phyloP scores from a whole-genome alignment of 2,329 filamentous ascomycete species.

The Pseudocercospora crystallina region DNA sequence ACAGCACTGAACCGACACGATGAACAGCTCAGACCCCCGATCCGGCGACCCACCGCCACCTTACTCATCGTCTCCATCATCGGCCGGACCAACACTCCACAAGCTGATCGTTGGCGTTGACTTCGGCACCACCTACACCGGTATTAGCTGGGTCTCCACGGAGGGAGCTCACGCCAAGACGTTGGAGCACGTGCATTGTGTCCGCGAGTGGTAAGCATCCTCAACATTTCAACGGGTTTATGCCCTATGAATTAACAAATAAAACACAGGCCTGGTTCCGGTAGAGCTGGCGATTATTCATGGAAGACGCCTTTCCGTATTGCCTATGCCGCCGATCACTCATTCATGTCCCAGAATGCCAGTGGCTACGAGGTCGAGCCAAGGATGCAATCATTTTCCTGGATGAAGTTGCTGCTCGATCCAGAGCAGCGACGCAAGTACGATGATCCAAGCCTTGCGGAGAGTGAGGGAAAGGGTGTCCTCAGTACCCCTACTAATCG shows the following conservation, averaged over 20 bases:
- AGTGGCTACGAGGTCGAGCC: conserved; percentile 12
- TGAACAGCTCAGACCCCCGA: too few relatives aligned
- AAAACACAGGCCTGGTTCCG: conserved; percentile 4
- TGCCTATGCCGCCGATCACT: conserved; percentile 3
- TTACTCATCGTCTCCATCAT: neutral
- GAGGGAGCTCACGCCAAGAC: conserved; percentile 9
- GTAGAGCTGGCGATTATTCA: conserved; percentile 7
- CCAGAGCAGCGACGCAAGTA: conserved; percentile 4
- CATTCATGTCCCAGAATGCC: neutral
- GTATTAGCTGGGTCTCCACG: conserved; percentile 15
- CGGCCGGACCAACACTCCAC: too few relatives aligned
- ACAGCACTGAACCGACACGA: too few relatives aligned
- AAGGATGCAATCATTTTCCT: conserved; percentile 5
- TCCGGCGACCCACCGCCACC: conserved; percentile 1
- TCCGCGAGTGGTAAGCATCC: conserved; percentile 10
- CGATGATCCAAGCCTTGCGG: conserved; percentile 11
- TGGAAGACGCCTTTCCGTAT: conserved; percentile 16
- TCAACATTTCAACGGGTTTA: neutral
- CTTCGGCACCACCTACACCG: conserved; percentile 16
- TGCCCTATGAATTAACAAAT: too few relatives aligned
- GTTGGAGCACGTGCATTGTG: conserved; percentile 8
- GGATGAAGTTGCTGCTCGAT: conserved; percentile 19
- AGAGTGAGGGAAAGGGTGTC: conserved; percentile 10
- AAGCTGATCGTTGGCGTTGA: conserved; percentile 15
- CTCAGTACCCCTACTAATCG: conserved; percentile 3